phyloP scores from a whole-genome alignment of 2,329 filamentous ascomycete species.

The Diaporthe amygdali region DNA sequence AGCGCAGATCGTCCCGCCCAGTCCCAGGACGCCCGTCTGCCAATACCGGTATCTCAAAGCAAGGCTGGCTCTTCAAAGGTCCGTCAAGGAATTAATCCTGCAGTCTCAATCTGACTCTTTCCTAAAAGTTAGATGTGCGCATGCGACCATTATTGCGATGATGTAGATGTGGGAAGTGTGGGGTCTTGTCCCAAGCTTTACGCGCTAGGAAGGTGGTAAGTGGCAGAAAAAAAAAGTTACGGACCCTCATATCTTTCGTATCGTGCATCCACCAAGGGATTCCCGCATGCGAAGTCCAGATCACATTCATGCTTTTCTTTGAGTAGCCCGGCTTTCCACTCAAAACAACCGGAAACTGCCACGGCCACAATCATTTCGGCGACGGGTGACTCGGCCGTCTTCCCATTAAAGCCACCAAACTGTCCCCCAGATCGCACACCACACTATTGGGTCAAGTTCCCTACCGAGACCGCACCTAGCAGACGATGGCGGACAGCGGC shows the following conservation, averaged over 20 bases:
- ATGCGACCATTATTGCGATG: constrained; percentile 4
- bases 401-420: not conserved
- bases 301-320: not conserved
- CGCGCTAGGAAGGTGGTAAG: constrained; percentile 20
- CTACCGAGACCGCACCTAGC: not conserved
- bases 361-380: not conserved
- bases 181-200: not conserved
- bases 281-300: not conserved
- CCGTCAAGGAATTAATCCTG: not conserved
- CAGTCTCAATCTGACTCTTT: not conserved
- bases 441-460: not conserved
- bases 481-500: constrained; percentile 44
- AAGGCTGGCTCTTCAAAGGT: not conserved
- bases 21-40: not conserved
- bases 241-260: not conserved
- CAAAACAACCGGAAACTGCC: not conserved
- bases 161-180: constrained; percentile 6
- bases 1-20: too few species aligned
- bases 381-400: not conserved
- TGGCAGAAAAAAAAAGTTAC: constrained; percentile 22
- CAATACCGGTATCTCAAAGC: not conserved
- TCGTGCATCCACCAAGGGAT: not conserved
- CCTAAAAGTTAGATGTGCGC: not conserved
- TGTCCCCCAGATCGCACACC: too few species aligned
- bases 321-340: not conserved